phyloP scores from a whole-genome alignment of 495 filamentous ascomycete genomes.

The Penicillium chermesinum region DNA sequence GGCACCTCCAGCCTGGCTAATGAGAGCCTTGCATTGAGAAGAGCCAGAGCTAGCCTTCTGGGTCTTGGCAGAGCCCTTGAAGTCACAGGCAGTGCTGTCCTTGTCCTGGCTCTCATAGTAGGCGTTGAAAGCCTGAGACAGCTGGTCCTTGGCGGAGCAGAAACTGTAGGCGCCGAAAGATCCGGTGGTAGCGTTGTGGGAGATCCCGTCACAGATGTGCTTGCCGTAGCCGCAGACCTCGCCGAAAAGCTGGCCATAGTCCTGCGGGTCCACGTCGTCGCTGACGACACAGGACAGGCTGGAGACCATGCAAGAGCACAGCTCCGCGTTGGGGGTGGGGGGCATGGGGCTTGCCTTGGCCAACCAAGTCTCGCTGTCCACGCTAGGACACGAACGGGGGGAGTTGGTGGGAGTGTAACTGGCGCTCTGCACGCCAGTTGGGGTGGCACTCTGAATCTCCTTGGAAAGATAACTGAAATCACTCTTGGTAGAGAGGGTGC shows the following conservation, averaged over 20 bases:
- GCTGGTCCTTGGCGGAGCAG: slow-evolving; percentile 70
- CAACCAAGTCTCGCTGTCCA: slow-evolving; percentile 53
- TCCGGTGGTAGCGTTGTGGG: slow-evolving; percentile 61
- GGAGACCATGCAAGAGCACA: slow-evolving; percentile 78
- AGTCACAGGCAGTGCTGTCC: slow-evolving; percentile 63
- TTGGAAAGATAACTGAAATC: slow-evolving; percentile 70
- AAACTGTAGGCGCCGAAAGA: slow-evolving; percentile 81
- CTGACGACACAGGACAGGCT: slow-evolving; percentile 62
- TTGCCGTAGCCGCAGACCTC: slow-evolving; percentile 59
- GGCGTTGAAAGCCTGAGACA: slow-evolving; percentile 71
- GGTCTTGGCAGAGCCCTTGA: slow-evolving; percentile 59
- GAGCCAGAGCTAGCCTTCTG: slow-evolving; percentile 42
- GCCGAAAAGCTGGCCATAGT: slow-evolving; percentile 63
- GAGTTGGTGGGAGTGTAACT: slow-evolving; percentile 72
- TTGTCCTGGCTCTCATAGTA: slow-evolving; percentile 60
- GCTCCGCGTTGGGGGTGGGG: slow-evolving; percentile 69
- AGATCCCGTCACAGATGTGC: slow-evolving; percentile 65
- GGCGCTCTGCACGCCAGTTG: slow-evolving; percentile 53
- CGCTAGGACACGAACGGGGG: slow-evolving; percentile 62
- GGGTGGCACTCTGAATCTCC: slow-evolving; percentile 60
- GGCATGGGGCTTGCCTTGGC: slow-evolving; percentile 62
- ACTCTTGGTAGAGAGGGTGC: slow-evolving; percentile 49
- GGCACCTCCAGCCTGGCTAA: slow-evolving; percentile 56
- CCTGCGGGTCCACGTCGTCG: slow-evolving; percentile 39
- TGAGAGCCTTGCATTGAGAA: slow-evolving; percentile 48